These are phyloP conservation scores for Oldenlandia corymbosa DNA, from an alignment of 257 asterid genomes.

Conservation along the genomic window DNA sequence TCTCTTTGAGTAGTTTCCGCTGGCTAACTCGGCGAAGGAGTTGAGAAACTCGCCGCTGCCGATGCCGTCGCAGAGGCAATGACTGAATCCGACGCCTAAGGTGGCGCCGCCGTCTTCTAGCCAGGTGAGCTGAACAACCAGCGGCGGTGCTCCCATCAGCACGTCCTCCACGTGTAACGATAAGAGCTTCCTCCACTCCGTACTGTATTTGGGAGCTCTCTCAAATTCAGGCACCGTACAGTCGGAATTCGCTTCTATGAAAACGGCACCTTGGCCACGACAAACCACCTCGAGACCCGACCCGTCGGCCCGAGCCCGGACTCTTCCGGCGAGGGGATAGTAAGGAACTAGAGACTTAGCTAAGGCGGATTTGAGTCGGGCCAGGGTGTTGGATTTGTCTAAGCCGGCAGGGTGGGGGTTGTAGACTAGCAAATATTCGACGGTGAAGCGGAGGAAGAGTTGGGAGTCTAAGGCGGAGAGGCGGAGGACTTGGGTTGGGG, in stretches of 20 bases:
- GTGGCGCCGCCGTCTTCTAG: constrained; percentile 52
- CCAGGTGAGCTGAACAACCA: constrained; percentile 77
- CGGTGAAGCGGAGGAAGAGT: constrained; percentile 55
- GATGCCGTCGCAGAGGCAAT: constrained; percentile 56
- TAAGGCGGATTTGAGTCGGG: constrained; percentile 41
- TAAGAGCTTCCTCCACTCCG: constrained; percentile 44
- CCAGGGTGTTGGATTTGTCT: constrained; percentile 21
- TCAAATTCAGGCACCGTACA: constrained; percentile 32
- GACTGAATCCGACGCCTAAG: constrained; percentile 51
- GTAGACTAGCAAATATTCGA: constrained; percentile 54
- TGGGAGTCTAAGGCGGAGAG: constrained; percentile 75
- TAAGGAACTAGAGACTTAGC: constrained; percentile 51
- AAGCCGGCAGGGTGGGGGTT: constrained; percentile 23
- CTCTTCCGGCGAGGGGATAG: constrained; percentile 67
- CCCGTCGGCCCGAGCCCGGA: constrained; percentile 43
- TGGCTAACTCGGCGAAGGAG: constrained; percentile 47
- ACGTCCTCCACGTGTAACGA: constrained; percentile 45
- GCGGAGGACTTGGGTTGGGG: constrained; percentile 49
- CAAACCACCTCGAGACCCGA: constrained; percentile 60
- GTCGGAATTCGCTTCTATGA: constrained; percentile 42
- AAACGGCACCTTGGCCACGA: constrained; percentile 53
- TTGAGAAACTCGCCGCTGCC: constrained; percentile 63
- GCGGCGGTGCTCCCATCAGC: constrained; percentile 52
- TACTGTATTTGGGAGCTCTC: constrained; percentile 27
- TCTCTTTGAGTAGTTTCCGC: constrained; percentile 20